Evolutionary conservation across 352 stramenopile species (phyloP).

Genomic region (Pythium scleroteichum): DNA sequence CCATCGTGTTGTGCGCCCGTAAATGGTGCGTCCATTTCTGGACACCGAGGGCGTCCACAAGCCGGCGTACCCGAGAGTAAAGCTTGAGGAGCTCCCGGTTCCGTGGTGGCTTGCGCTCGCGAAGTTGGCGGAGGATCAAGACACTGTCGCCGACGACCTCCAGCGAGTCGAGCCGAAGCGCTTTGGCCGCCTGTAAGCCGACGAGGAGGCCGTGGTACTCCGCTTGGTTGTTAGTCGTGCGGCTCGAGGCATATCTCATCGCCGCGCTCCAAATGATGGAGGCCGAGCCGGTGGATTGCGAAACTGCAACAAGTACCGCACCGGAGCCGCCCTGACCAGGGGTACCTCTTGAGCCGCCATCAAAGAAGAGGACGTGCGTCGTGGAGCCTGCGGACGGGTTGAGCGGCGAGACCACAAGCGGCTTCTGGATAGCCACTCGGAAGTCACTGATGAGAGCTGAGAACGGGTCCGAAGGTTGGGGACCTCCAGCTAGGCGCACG

Average conservation of each 20-base stretch:
- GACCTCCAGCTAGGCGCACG: no score
- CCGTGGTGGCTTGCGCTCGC: not conserved
- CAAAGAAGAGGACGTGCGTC: no score
- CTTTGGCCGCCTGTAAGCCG: not conserved
- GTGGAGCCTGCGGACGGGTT: no score
- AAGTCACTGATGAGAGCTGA: no score
- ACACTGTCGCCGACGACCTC: constrained; percentile 18
- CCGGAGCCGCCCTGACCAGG: constrained; percentile 4
- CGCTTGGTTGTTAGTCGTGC: constrained; percentile 18
- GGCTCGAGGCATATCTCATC: not conserved
- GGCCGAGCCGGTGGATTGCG: no score
- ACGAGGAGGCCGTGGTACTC: constrained; percentile 11
- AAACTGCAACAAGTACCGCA: not conserved
- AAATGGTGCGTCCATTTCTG: not conserved
- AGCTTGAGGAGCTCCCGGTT: not conserved
- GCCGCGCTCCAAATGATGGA: constrained; percentile 6
- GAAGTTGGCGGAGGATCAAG: constrained; percentile 9
- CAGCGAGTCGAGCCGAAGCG: not conserved
- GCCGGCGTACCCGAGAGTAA: not conserved
- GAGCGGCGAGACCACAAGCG: no score
- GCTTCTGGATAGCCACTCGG: no score
- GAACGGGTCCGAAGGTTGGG: no score
- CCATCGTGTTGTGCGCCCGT: constrained; percentile 11
- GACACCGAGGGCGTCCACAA: constrained; percentile 2
- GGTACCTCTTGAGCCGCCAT: constrained; percentile 5